Evolutionary conservation across 805 yeast genomes (phyloP), one percentile per base, ranked within the genome.

Genomic region (Zygoascus biomembranicola): DNA sequence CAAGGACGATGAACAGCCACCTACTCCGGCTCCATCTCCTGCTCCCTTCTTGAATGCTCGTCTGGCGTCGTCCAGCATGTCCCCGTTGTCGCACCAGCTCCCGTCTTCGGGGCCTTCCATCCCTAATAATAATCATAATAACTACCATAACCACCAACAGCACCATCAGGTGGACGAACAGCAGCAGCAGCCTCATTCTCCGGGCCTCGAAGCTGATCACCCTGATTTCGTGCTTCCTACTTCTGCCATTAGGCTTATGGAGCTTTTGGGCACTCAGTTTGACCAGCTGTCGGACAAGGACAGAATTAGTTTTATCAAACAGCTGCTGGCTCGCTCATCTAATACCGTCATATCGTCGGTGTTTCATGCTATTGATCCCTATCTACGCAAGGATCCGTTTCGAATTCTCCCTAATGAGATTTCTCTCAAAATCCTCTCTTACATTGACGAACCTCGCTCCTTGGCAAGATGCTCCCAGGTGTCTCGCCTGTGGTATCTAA

Each of bases 391-490:
- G 41, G 77, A 73, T 54, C 77, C 77, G 32, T 72, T 73, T 50
- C 74, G 70, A 45, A 65, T 69, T 43, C 63, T 92, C 49, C 99
- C 99, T 1, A 76, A 78, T 57, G 98, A 94, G 64, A 70, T 92
- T 46, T 81, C 95, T 1, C 76, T 90, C 52, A 87, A 88, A 64
- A 85, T 92, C 41, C 72, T 92, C 41, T 85, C 95, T 58, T 89
- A 87, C 68, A 71, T 92, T 59, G 96, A 88, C 65, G 94, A 97
- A 55, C 74, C 76, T 69, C 81, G 80, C 55, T 85, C 96, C 10
- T 75, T 92, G 44, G 92, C 97, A 62, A 85, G 85, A 57, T 96
- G 97, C 0, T 92, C 97, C 0, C 95, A 87, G 65, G 98, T 92
- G 1, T 86, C 92, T 31, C 79, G 82, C 53, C 82, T 80, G 51